Conservation (phyloP, 2,329 filamentous ascomycete genomes). For the Graphilbum fragrans region DNA sequence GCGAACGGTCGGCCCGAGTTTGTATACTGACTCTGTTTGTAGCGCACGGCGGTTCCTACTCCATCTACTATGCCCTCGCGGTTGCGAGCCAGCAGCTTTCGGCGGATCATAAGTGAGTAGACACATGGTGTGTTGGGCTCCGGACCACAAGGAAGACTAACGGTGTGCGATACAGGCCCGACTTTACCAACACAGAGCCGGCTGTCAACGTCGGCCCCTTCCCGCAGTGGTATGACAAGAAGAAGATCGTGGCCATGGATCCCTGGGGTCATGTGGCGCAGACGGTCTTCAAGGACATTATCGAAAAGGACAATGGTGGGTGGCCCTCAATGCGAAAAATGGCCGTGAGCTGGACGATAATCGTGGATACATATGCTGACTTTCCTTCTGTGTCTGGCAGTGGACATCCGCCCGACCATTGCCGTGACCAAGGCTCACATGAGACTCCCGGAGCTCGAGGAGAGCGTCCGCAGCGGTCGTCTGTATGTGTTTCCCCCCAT, state of each 20-base stretch:
- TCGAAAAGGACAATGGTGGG: constrained; percentile 58
- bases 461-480: constrained; percentile 70
- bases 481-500: constrained; percentile 33
- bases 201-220: constrained; percentile 84
- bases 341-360: too few relatives aligned
- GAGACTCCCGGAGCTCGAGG: constrained; percentile 89
- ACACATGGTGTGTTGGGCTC: too few relatives aligned
- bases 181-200: constrained; percentile 69
- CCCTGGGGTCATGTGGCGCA: constrained; percentile 80
- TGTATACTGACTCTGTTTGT: constrained; percentile 16
- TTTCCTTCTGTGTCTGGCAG: too few relatives aligned
- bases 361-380: too few relatives aligned
- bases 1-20: too few relatives aligned
- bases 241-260: constrained; percentile 97
- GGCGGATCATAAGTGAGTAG: constrained; percentile 50
- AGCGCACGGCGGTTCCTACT: constrained; percentile 70
- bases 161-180: constrained; percentile 27
- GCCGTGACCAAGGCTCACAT: constrained; percentile 88
- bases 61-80: constrained; percentile 87
- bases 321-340: not conserved
- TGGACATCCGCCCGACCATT: constrained; percentile 83
- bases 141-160: not conserved
- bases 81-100: constrained; percentile 84
- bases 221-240: constrained; percentile 75
- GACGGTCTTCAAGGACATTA: constrained; percentile 70